Conservation (phyloP, 805 yeast genomes). For the Yarrowia sp. region DNA sequence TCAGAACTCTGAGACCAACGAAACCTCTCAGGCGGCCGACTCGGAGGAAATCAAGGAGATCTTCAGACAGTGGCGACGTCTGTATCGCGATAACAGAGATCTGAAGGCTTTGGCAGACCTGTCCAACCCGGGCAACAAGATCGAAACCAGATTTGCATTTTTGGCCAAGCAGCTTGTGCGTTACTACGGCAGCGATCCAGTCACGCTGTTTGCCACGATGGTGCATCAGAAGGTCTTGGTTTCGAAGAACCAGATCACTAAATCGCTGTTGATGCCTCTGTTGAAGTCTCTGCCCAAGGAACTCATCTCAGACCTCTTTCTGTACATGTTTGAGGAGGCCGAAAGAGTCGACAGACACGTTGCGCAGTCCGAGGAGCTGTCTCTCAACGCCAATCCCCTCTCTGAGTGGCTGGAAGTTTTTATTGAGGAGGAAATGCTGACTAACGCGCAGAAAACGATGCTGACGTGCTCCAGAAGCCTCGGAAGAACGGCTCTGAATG, state of each 20-base stretch:
- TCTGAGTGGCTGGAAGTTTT: constrained; percentile 3
- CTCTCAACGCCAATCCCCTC: not conserved
- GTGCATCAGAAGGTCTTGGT: constrained; percentile 2
- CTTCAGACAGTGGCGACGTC: constrained; percentile 12
- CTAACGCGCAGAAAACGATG: not conserved
- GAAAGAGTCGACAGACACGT: not conserved
- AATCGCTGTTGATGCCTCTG: not conserved
- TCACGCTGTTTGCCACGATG: not conserved
- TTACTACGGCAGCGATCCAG: not conserved
- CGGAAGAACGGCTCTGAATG: not conserved
- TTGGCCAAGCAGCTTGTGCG: not conserved
- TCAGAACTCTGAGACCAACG: not conserved
- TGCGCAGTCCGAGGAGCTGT: not conserved
- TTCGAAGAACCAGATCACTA: not conserved
- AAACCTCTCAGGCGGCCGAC: not conserved
- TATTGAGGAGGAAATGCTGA: not conserved
- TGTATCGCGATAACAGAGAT: not conserved
- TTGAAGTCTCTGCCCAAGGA: not conserved
- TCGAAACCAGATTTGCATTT: not conserved
- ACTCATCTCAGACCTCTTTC: not conserved
- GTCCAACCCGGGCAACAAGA: not conserved
- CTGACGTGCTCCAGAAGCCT: not conserved
- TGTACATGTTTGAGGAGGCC: constrained; percentile 1
- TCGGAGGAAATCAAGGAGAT: not conserved
- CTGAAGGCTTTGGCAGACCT: not conserved